These are phyloP conservation scores for Triticum monococcum DNA, from an alignment of 176 grass and related monocot species.

Conservation along the genomic window DNA sequence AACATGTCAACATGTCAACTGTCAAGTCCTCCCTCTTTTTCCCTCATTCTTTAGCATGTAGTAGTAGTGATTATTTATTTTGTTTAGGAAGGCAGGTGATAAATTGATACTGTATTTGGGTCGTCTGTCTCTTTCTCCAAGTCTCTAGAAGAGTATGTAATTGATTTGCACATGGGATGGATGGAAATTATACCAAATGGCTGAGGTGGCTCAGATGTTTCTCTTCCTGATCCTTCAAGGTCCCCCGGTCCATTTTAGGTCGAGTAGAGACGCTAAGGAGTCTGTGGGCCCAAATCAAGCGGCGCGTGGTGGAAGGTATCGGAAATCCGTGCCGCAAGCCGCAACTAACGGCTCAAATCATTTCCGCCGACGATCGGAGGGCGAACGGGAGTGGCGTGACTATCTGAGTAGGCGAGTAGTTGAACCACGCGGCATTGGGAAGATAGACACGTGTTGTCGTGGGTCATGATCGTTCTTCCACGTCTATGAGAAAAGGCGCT, in stretches of 20 bases:
- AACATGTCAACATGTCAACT: constrained; percentile 20
- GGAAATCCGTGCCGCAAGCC: not conserved
- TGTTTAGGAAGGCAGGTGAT: not conserved
- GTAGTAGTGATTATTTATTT: not conserved
- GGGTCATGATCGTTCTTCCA: no score
- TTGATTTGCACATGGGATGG: not conserved
- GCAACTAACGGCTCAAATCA: not conserved
- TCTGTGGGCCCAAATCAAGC: not conserved
- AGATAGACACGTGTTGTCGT: not conserved
- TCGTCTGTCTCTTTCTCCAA: not conserved
- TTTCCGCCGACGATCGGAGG: not conserved
- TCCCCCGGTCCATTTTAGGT: no score
- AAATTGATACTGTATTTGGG: not conserved
- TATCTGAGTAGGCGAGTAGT: not conserved
- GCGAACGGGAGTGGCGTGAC: not conserved
- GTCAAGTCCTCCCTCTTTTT: not conserved
- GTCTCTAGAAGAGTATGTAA: not conserved
- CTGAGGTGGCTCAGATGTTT: no score
- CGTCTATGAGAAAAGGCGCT: no score
- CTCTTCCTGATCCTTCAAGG: no score
- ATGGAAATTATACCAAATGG: not conserved
- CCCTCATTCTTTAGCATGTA: not conserved
- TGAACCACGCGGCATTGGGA: not conserved
- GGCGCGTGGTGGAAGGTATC: not conserved
- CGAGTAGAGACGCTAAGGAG: no score